Base-by-base conservation (phyloP, 371 early-diverging fungal genomes). In the Funneliformis caledonium region DNA sequence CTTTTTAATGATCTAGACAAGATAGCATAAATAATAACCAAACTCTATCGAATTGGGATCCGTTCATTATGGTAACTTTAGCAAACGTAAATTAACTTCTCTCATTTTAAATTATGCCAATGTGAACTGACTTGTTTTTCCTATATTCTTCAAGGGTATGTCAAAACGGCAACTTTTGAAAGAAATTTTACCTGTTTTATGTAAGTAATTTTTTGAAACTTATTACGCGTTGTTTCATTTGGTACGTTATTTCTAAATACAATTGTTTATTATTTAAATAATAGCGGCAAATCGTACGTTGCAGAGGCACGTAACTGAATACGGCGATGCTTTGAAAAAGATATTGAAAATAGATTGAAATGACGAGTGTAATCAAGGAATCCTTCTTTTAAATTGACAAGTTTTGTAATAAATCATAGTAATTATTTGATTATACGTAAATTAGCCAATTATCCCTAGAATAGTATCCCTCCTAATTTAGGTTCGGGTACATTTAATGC, bases 281-380 rank as follows among this genome's bases (percentile, higher is more conserved):
- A 26, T 69, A 79, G 79, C 69, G 10, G 68, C 79, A 4, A 79
- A 79, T 67, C 68, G 79, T 37, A 9, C 79, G 33, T 70, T 69
- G 26, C 79, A 79, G 50, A 69, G 79, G 16, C 45, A 65, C 16
- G 56, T 79, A 22, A 47, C 50, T 16, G 79, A 79, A 50, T 79
- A 69, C 37, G 64, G 69, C 43, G 42, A 72, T 48, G 26, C 72
- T 47, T 45, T 72, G 26, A 72, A 72, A 47, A 72, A 43, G 8
- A 26, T 72, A 26, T 31, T 72, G 4, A 72, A 72, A 47, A 47
- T 72, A 48, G 72, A 72, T 48, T 72, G 45, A 48, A 52, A 1
- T 16, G 16, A 50, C 11, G 16, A 50, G 12, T 12, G 16, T 14
- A 50, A 14, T 12, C 26, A 26, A 26, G 26, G 26, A 26, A 26